phyloP scores from a whole-genome alignment of 768 basidiomycete genomes.

The Mycena amicta region DNA sequence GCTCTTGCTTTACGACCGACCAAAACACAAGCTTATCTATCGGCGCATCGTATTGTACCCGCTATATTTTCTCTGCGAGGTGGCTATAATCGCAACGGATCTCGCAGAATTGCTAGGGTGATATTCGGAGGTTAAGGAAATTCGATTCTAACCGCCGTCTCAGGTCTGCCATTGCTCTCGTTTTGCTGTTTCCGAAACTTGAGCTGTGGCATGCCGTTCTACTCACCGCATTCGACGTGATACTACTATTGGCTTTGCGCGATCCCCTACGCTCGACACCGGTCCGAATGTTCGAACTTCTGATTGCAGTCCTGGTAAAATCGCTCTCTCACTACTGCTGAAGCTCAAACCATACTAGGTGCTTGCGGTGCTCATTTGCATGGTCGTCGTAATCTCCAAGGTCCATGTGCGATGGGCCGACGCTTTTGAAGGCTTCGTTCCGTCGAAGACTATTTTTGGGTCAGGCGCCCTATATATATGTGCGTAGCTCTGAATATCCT shows the following conservation, averaged over 20 bases:
- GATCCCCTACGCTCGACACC: conserved; percentile 71
- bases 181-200: conserved; percentile 69
- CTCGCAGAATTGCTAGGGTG: conserved; percentile 76
- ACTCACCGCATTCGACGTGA: conserved; percentile 67
- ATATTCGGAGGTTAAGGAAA: background rate
- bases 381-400: conserved; percentile 74
- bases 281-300: conserved; percentile 65
- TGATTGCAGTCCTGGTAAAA: conserved; percentile 63
- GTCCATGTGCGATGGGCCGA: conserved; percentile 71
- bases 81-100: conserved; percentile 78
- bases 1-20: conserved; percentile 64
- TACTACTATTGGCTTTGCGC: conserved; percentile 69
- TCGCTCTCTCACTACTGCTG: too few relatives aligned
- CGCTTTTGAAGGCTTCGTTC: conserved; percentile 77
- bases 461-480: conserved; percentile 66
- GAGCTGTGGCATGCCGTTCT: conserved; percentile 73
- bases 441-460: conserved; percentile 63
- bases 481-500: conserved; percentile 32
- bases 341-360: background rate
- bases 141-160: background rate
- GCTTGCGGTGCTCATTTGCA: conserved; percentile 74
- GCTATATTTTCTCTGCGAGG: conserved; percentile 63
- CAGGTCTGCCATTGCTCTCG: conserved; percentile 73
- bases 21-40: conserved; percentile 55
- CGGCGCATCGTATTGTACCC: conserved; percentile 67